Evolutionary conservation across 2,329 filamentous ascomycete genomes (phyloP).

Genomic region (Curvularia lunata): DNA sequence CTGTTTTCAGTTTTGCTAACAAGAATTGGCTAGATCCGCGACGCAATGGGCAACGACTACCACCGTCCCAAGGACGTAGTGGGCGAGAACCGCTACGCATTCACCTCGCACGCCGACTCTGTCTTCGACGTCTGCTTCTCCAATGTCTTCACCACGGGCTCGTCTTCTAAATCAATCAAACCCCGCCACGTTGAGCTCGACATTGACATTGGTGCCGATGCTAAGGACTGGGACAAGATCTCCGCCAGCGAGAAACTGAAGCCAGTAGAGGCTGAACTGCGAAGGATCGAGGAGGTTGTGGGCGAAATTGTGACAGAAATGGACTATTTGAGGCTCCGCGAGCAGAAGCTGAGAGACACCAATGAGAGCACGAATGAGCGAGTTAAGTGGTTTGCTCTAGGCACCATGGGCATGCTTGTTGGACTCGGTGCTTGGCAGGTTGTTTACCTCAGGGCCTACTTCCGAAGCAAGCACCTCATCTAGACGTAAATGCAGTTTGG

Average conservation of each 20-base stretch:
- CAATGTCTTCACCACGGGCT: conserved; percentile 68
- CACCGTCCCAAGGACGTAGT: conserved; percentile 87
- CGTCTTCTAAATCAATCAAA: conserved; percentile 43
- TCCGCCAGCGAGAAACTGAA: conserved; percentile 97
- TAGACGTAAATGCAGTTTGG: conserved; percentile 29
- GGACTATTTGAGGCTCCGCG: conserved; percentile 88
- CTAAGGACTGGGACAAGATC: conserved; percentile 97
- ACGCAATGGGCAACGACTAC: conserved; percentile 95
- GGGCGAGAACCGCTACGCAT: conserved; percentile 90
- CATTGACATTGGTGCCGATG: conserved; percentile 94
- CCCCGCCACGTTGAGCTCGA: conserved; percentile 83
- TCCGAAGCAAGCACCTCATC: conserved; percentile 65
- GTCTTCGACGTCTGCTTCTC: conserved; percentile 97
- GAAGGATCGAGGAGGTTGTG: conserved; percentile 89
- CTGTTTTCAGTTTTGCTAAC: not conserved
- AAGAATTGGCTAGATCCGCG: conserved; percentile 74
- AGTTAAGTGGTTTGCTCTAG: conserved; percentile 97
- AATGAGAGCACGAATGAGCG: conserved; percentile 99
- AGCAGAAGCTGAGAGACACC: conserved; percentile 96
- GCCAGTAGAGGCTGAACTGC: conserved; percentile 92
- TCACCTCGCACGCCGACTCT: conserved; percentile 89
- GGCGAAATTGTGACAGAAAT: conserved; percentile 89
- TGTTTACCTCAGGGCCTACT: conserved; percentile 96
- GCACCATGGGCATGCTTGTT: conserved; percentile 89
- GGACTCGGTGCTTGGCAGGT: conserved; percentile 96